Base-by-base conservation (phyloP, 1,284 basidiomycete species). In the Trichosporon ovoides region DNA sequence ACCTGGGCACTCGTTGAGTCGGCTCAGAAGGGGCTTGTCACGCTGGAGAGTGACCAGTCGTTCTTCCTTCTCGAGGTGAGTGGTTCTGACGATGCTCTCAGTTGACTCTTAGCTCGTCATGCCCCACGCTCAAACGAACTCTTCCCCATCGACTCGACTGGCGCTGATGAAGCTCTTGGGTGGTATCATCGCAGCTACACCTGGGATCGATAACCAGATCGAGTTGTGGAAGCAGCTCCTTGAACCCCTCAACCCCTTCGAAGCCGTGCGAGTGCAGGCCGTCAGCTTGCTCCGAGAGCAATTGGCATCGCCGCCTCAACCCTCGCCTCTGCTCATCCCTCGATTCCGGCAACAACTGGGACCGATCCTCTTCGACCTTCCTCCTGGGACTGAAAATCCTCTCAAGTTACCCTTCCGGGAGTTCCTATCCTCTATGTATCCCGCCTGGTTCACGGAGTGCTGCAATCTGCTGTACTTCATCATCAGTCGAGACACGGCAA, bases 221-320 rank as follows among this genome's bases (percentile, higher is more conserved):
- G 38, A 64, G 14, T 61, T 73, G 1, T 65, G 65, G 40, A 64
- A 67, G 56, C 69, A 72, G 68, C 59, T 74, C 5, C 53, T 73
- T 14, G 72, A 74, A 40, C 69, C 70, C 12, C 55, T 60, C 3
- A 72, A 74, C 56, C 72, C 71, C 1, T 75, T 72, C 60, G 68
- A 72, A 7, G 62, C 63, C 12, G 59, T 74, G 24, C 62, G 71
- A 14, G 58, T 72, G 12, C 61, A 68, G 51, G 55, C 61, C 9
- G 55, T 75, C 14, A 63, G 64, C 24, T 38, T 75, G 6, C 57
- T 73, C 3, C 67, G 72, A 14, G 66, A 73, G 31, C 57, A 61
- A 22, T 64, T 68, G 3, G 54, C 65, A 46, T 50, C 50, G 7
- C 40, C 43, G 11, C 57, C 48, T 31, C 35, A 59, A 36, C 54